Conservation (phyloP, 805 yeast genomes). For the Naumovozyma castellii region DNA sequence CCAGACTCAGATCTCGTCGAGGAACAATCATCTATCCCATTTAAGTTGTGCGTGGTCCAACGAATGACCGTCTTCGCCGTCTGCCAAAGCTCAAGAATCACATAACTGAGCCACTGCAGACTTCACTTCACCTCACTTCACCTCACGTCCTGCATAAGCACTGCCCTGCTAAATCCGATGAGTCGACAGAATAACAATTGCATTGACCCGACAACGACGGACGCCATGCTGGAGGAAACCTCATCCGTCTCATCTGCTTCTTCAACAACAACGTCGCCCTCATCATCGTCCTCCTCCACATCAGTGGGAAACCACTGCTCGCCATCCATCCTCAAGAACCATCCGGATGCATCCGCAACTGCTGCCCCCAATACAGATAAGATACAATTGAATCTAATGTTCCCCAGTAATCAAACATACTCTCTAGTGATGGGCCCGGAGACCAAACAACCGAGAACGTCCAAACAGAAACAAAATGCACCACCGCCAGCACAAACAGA, state of each 20-base stretch:
- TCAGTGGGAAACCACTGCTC: background rate
- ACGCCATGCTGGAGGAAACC: too few relatives aligned
- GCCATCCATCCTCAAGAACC: background rate
- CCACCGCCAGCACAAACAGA: background rate
- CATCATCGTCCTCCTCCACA: background rate
- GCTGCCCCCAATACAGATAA: background rate
- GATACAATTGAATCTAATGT: background rate
- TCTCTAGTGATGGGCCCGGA: background rate
- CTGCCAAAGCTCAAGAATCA: background rate
- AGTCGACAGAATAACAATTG: background rate
- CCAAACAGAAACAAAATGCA: too few relatives aligned
- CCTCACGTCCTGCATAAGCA: too few relatives aligned
- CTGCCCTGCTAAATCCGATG: too few relatives aligned
- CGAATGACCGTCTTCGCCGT: background rate
- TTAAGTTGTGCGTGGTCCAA: background rate
- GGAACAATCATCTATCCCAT: too few relatives aligned
- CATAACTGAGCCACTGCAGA: too few relatives aligned
- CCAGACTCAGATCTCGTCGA: too few relatives aligned
- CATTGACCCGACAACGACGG: too few relatives aligned
- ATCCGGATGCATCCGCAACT: background rate
- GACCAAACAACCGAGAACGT: too few relatives aligned
- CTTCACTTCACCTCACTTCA: too few relatives aligned
- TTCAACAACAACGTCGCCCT: background rate
- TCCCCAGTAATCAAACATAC: background rate
- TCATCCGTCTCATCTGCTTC: background rate